Evolutionary conservation across 805 yeast species (phyloP), one percentile per base, ranked within the genome.

Genomic region (Henningerozyma blattae): DNA sequence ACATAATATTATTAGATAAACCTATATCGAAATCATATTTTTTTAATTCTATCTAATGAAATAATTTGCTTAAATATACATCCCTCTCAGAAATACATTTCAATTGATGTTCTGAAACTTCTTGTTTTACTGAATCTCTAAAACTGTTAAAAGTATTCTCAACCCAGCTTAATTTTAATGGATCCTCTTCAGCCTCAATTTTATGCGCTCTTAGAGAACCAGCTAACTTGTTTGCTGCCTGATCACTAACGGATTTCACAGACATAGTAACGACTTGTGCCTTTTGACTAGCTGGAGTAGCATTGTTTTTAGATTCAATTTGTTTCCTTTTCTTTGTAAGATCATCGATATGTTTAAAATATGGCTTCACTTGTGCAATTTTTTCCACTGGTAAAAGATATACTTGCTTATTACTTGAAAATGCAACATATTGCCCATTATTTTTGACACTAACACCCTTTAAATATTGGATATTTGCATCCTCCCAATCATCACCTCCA

Each of bases 341-440:
- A 27, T 68, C 75, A 51, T 86, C 94, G 28, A 86, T 73, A 50
- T 87, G 83, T 42, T 68, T 70, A 59, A 91, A 84, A 45, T 71
- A 70, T 3, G 96, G 91, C 44, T 95, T 68, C 39, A 91, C 54
- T 54, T 89, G 96, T 0, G 79, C 72, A 0, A 81, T 72, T 15
- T 74, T 66, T 24, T 72, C 69, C 2, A 87, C 64, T 1, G 89
- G 82, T 1, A 72, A 56, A 39, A 89, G 54, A 32, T 81, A 73
- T 6, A 85, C 47, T 45, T 68, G 74, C 14, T 68, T 70, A 20
- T 69, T 59, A 26, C 53, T 46, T 27, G 68, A 54, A 30, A 59
- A 55, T 0, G 69, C 72, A 9, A 63, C 63, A 41, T 65, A 69
- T 43, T 69, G 71, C 0, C 79, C 80, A 22, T 65, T 67, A 22